phyloP scores from a whole-genome alignment of 2,329 filamentous ascomycete species.

The Monascus ruber region DNA sequence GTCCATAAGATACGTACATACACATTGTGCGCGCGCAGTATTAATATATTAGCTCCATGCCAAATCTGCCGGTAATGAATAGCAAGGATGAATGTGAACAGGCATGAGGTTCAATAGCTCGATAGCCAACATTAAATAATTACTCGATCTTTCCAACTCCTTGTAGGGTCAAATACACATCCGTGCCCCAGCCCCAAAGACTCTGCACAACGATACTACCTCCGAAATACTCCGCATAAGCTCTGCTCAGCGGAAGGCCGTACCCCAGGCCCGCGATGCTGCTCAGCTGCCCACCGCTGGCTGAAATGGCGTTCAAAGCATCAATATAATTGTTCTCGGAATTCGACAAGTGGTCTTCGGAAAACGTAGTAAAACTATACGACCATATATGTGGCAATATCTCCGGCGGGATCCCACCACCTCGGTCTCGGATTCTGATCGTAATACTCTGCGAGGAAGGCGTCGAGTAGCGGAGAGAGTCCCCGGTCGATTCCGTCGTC shows the following conservation, averaged over 20 bases:
- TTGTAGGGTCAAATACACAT: conserved; percentile 53
- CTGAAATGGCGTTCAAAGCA: conserved; percentile 64
- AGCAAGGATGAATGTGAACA: no score
- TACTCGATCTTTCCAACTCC: conserved; percentile 43
- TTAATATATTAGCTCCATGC: no score
- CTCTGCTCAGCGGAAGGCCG: conserved; percentile 76
- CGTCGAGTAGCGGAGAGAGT: conserved; percentile 17
- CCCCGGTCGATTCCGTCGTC: conserved; percentile 19
- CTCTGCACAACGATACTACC: conserved; percentile 93
- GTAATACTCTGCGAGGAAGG: conserved; percentile 67
- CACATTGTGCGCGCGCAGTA: no score
- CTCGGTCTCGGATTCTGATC: conserved; percentile 89
- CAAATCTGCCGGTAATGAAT: no score
- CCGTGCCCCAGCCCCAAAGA: conserved; percentile 80
- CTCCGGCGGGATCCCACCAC: conserved; percentile 79
- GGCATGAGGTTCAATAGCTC: no score
- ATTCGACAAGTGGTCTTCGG: conserved; percentile 46
- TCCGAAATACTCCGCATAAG: conserved; percentile 97
- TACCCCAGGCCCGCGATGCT: conserved; percentile 91
- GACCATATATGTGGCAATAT: conserved; percentile 85
- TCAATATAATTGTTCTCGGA: conserved; percentile 47
- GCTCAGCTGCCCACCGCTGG: conserved; percentile 58
- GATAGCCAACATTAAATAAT: no score
- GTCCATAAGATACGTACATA: no score
- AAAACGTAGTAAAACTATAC: conserved; percentile 94